A percentile compares a stretch with the other conserved stretches of the same genome.
phyloP scores from a whole-genome alignment of 768 basidiomycete species.

The Sutorius australiensis region DNA sequence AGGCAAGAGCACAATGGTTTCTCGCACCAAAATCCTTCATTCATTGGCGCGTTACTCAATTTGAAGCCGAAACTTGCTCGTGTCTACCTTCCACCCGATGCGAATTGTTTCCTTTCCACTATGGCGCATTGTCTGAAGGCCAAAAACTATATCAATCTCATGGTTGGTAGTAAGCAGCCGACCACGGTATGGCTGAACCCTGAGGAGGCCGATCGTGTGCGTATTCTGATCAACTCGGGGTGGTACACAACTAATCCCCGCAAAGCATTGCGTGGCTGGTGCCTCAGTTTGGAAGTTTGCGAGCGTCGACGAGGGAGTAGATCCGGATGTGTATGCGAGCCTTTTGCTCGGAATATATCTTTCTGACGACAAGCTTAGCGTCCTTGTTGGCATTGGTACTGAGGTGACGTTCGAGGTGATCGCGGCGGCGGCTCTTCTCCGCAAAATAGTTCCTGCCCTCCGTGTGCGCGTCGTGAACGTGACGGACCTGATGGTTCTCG shows the following conservation, averaged over 20 bases:
- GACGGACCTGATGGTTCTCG: conserved; percentile 84
- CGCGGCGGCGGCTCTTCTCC: conserved; percentile 77
- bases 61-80: conserved; percentile 68
- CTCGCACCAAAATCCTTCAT: conserved; percentile 82
- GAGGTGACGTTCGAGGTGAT: conserved; percentile 89
- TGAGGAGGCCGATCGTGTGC: conserved; percentile 69
- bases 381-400: conserved; percentile 83
- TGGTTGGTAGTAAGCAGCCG: conserved; percentile 86
- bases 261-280: conserved; percentile 79
- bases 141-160: conserved; percentile 82
- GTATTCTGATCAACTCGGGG: neutral
- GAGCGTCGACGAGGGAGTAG: conserved; percentile 64
- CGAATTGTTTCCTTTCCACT: conserved; percentile 81
- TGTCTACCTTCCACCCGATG: conserved; percentile 87
- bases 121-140: conserved; percentile 79
- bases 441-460: conserved; percentile 62
- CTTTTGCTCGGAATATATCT: neutral
- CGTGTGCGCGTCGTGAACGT: conserved; percentile 87
- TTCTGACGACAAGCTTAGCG: conserved; percentile 35
- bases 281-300: conserved; percentile 85
- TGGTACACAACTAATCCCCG: neutral
- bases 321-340: conserved; percentile 62
- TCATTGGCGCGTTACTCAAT: conserved; percentile 83
- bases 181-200: conserved; percentile 73
- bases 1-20: conserved; percentile 89